Evolutionary conservation across 192 early-diverging fungal genomes (phyloP).

Genomic region (Entrophospora sp.): DNA sequence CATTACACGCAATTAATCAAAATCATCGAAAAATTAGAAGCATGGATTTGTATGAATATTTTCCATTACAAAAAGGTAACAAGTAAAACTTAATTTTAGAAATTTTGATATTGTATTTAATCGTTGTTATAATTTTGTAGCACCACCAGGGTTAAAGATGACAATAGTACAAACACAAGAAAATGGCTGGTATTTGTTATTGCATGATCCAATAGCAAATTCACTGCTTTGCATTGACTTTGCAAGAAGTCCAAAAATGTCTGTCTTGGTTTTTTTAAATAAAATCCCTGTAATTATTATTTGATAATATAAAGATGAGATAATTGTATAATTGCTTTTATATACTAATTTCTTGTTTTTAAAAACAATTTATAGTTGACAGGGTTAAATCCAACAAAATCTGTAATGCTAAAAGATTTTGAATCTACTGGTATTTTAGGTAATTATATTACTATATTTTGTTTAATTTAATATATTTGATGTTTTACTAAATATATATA

Average conservation of each 20-base stretch:
- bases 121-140: not conserved
- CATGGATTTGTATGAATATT: constrained; percentile 64
- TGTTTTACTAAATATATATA: not conserved
- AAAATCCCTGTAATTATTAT: not conserved
- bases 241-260: constrained; percentile 35
- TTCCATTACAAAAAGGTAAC: constrained; percentile 44
- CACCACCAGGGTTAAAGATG: constrained; percentile 41
- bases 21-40: constrained; percentile 40
- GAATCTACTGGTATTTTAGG: constrained; percentile 30
- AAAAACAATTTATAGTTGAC: constrained; percentile 24
- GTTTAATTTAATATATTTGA: not conserved
- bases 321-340: not conserved
- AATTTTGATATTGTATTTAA: not conserved
- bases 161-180: constrained; percentile 32
- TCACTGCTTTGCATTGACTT: constrained; percentile 49
- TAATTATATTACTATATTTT: not conserved
- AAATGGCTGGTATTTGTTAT: constrained; percentile 33
- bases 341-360: not conserved
- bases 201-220: constrained; percentile 56
- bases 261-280: constrained; percentile 26
- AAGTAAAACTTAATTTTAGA: not conserved
- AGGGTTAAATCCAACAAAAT: constrained; percentile 34
- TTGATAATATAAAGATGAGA: not conserved
- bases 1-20: constrained; percentile 41
- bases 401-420: constrained; percentile 37